A percentile compares a stretch with the other conserved stretches of the same genome.
phyloP scores from a whole-genome alignment of 306 rosid genomes.

The Cucumis cinereus region DNA sequence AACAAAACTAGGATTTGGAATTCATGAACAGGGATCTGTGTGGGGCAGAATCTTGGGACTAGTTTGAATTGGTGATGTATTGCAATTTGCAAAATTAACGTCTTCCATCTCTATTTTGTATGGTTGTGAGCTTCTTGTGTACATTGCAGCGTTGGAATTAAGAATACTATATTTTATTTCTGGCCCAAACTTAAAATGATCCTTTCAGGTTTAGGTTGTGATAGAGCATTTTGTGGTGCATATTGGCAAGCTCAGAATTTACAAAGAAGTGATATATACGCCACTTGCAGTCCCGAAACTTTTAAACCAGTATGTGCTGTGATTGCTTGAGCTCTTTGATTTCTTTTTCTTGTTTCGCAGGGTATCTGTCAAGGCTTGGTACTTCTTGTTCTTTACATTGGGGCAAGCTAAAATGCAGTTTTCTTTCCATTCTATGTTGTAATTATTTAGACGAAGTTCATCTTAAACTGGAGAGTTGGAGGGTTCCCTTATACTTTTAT shows the following conservation, averaged over 20 bases:
- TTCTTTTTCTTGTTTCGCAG: not conserved
- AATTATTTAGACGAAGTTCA: not conserved
- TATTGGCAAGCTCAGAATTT: conserved; percentile 59
- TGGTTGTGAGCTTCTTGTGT: not conserved
- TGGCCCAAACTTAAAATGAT: not conserved
- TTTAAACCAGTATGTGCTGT: conserved; percentile 47
- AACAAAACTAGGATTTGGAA: not conserved
- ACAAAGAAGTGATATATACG: conserved; percentile 26
- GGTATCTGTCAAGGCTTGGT: not conserved
- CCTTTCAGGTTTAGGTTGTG: conserved; percentile 71
- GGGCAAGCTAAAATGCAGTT: not conserved
- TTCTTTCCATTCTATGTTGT: not conserved
- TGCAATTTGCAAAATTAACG: not conserved
- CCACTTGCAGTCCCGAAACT: conserved; percentile 51
- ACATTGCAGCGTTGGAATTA: not conserved
- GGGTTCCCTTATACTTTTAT: not conserved
- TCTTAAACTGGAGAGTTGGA: not conserved
- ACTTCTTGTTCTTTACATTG: not conserved
- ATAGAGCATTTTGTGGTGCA: conserved; percentile 81
- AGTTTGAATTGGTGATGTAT: not conserved
- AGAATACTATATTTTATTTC: not conserved
- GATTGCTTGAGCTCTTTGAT: not conserved
- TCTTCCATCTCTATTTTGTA: not conserved
- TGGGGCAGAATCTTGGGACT: not conserved
- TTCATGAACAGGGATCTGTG: not conserved